Percentiles rank a stretch among this genome's conserved stretches.
phyloP scores from a whole-genome alignment of 1,284 basidiomycete genomes.

The Psilocybe mexicana region DNA sequence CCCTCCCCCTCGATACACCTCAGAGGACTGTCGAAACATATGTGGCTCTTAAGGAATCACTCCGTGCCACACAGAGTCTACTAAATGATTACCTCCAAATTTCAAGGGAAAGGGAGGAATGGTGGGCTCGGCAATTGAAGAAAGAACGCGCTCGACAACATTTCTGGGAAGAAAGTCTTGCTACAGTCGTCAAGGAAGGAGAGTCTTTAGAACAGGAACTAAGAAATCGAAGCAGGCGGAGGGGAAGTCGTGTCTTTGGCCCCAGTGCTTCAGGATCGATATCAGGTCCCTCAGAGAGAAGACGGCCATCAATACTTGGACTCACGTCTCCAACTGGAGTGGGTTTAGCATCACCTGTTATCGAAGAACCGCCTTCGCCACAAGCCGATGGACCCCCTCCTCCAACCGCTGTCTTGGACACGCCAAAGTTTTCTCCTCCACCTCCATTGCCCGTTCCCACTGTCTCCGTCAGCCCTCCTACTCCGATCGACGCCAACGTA shows the following conservation, averaged over 20 bases:
- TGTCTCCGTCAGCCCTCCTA: constrained; percentile 4
- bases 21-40: constrained; percentile 47
- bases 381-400: constrained; percentile 10
- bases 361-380: constrained; percentile 12
- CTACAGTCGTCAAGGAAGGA: constrained; percentile 84
- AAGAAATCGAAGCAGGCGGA: constrained; percentile 55
- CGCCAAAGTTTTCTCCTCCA: constrained; percentile 3
- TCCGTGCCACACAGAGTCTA: constrained; percentile 59
- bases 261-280: constrained; percentile 19
- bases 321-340: neutral
- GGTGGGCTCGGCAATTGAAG: constrained; percentile 65
- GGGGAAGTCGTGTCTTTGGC: constrained; percentile 57
- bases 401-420: constrained; percentile 6
- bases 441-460: constrained; percentile 7
- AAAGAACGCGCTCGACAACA: constrained; percentile 74
- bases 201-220: constrained; percentile 84
- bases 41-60: constrained; percentile 66
- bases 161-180: constrained; percentile 93
- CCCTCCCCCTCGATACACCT: constrained; percentile 35
- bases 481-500: constrained; percentile 1
- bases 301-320: constrained; percentile 10
- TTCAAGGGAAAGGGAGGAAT: constrained; percentile 81
- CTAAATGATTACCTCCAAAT: constrained; percentile 74
- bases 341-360: neutral
- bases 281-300: constrained; percentile 8